Percentiles rank a stretch among this genome's conserved stretches.
Conservation (phyloP, 495 filamentous ascomycete genomes). For the Podospora conica region DNA sequence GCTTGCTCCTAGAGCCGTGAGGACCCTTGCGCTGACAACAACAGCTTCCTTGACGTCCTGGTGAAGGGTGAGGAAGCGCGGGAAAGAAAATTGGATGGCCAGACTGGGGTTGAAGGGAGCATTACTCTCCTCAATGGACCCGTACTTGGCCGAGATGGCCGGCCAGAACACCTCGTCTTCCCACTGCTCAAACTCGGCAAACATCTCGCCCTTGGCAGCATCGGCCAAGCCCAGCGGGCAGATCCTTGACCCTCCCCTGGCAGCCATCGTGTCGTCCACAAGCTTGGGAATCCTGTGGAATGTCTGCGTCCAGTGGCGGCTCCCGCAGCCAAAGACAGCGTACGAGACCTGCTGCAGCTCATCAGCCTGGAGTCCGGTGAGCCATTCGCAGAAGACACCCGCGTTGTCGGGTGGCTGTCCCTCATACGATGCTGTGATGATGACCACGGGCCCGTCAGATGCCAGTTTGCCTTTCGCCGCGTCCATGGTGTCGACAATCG, state of each 20-base stretch:
- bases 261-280: slow-evolving; percentile 46
- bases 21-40: slow-evolving; percentile 47
- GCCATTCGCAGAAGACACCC: slow-evolving; percentile 60
- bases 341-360: slow-evolving; percentile 51
- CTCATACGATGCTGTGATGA: slow-evolving; percentile 69
- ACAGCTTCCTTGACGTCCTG: slow-evolving; percentile 60
- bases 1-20: slow-evolving; percentile 50
- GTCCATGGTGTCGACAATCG: slow-evolving; percentile 52
- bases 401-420: slow-evolving; percentile 73
- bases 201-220: slow-evolving; percentile 57
- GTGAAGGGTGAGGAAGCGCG: slow-evolving; percentile 54
- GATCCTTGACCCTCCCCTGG: slow-evolving; percentile 45
- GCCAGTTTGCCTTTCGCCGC: slow-evolving; percentile 56
- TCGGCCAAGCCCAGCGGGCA: slow-evolving; percentile 54
- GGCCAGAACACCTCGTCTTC: slow-evolving; percentile 61
- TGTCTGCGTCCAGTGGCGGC: slow-evolving; percentile 61
- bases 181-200: slow-evolving; percentile 68
- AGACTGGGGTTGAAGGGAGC: slow-evolving; percentile 24
- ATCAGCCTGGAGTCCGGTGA: slow-evolving; percentile 46
- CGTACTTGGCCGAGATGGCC: slow-evolving; percentile 47
- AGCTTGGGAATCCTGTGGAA: slow-evolving; percentile 67
- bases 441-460: slow-evolving; percentile 54
- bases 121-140: slow-evolving; percentile 20
- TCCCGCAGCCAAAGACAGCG: slow-evolving; percentile 59
- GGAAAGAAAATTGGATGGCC: slow-evolving; percentile 53